Base-by-base conservation (phyloP, 176 grass and related monocot species). In the Rhynchospora tenuis region DNA sequence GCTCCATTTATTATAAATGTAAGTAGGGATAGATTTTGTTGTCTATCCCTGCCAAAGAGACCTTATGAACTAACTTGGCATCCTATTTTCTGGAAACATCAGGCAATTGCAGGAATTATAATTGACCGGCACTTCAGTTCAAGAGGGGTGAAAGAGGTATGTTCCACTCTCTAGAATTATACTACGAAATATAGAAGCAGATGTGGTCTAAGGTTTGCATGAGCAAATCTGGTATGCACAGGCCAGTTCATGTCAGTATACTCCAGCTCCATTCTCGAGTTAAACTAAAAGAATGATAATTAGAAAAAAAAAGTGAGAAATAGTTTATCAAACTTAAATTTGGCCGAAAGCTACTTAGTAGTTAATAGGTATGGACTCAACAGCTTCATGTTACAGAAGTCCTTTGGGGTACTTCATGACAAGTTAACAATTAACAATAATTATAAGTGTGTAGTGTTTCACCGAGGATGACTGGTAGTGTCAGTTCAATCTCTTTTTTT, bases 41-140 rank as follows among this genome's bases (percentile, higher is more conserved):
- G 69, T 73, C 10, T 24, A 47, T n/a, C 19, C 46, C 46, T 48
- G n/a, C 69, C 42, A 47, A 76, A 56, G 24, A 77, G 27, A 77
- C 13, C 48, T 45, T 64, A 48, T 64, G 56, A 62, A 86, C 51
- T 71, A 63, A 64, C 63, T 79, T 90, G 17, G 81, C 26, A 64
- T 22, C 48, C 27, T 62, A 66, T 54, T 55, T 56, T 77, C 50
- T 54, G 73, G 54, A 91, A 78, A 85, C 87, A 66, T 70, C 91
- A 98, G 95, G 92, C 95, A 44, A 88, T 98, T 81, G 89, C 95
- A 75, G 88, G 90, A 89, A 93, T 98, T 80, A 98, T 91, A 81
- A 89, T 95, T 87, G 91, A 87, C 74, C 92, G 86, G 24, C 86
- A 94, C 75, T 89, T 98, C 72, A 84, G 59, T 51, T 86, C 89